Conservation (phyloP, 2,329 filamentous ascomycete genomes). For the Pseudogymnoascus sp. region DNA sequence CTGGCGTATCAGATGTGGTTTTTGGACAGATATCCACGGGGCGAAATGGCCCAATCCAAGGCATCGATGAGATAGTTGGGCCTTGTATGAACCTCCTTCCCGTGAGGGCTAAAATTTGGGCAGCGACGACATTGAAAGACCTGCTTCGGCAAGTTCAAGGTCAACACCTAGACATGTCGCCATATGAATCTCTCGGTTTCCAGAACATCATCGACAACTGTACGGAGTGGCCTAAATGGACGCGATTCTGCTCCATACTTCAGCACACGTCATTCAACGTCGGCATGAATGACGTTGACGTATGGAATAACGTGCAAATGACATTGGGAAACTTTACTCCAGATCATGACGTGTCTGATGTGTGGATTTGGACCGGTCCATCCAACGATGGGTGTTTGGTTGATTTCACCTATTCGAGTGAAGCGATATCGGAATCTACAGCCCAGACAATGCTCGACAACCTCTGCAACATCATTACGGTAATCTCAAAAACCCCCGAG, state of each 20-base stretch:
- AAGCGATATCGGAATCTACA: neutral
- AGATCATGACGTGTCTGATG: neutral
- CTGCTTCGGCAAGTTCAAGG: slow-evolving; percentile 40
- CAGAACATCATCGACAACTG: slow-evolving; percentile 30
- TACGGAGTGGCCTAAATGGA: slow-evolving; percentile 31
- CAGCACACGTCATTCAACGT: slow-evolving; percentile 36
- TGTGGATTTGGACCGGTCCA: neutral
- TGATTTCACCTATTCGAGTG: neutral
- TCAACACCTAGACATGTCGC: slow-evolving; percentile 38
- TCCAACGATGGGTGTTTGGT: neutral
- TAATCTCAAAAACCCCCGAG: neutral
- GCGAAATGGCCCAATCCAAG: slow-evolving; percentile 30
- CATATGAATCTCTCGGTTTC: slow-evolving; percentile 32
- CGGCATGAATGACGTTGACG: neutral
- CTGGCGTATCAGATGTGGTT: slow-evolving; percentile 30
- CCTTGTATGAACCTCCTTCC: slow-evolving; percentile 37
- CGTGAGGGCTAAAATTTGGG: slow-evolving; percentile 26
- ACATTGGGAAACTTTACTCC: neutral
- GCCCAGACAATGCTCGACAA: neutral
- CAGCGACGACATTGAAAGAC: slow-evolving; percentile 23
- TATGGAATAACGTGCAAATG: neutral
- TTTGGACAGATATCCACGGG: slow-evolving; percentile 36
- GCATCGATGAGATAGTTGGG: slow-evolving; percentile 34
- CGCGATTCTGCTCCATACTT: slow-evolving; percentile 46
- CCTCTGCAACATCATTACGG: neutral